phyloP scores from a whole-genome alignment of 805 yeast genomes.

The Ogataea saltuana region DNA sequence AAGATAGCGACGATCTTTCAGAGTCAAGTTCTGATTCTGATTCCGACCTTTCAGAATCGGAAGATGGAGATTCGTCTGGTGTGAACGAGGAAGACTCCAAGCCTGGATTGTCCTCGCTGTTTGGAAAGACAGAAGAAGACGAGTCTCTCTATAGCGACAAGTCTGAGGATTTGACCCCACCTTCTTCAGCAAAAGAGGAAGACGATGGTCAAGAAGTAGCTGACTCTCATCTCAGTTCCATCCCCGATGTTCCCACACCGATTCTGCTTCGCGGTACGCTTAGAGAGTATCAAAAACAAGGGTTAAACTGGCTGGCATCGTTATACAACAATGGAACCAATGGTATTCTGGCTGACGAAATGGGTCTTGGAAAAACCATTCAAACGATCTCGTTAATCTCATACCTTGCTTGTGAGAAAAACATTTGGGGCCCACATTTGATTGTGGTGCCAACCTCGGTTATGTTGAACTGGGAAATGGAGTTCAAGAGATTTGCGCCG shows the following conservation, averaged over 20 bases:
- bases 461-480: constrained; percentile 99
- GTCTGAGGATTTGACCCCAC: constrained; percentile 32
- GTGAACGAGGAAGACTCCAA: constrained; percentile 14
- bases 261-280: constrained; percentile 74
- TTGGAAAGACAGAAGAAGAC: constrained; percentile 38
- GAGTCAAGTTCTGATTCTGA: constrained; percentile 26
- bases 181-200: constrained; percentile 38
- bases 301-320: constrained; percentile 95
- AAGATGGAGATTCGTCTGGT: constrained; percentile 23
- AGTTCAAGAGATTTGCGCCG: constrained; percentile 96
- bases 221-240: constrained; percentile 30
- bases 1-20: constrained; percentile 19
- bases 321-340: constrained; percentile 89
- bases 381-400: constrained; percentile 88
- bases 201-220: constrained; percentile 13
- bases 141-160: constrained; percentile 37
- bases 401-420: constrained; percentile 89
- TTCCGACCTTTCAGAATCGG: constrained; percentile 23
- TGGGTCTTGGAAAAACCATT: constrained; percentile 97
- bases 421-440: constrained; percentile 97
- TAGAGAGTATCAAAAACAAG: constrained; percentile 92
- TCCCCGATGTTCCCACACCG: constrained; percentile 78
- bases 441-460: constrained; percentile 98
- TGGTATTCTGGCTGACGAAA: constrained; percentile 97
- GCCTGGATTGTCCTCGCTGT: constrained; percentile 39